Conservation (phyloP, 306 rosid species). For the Glycine tomentella region DNA sequence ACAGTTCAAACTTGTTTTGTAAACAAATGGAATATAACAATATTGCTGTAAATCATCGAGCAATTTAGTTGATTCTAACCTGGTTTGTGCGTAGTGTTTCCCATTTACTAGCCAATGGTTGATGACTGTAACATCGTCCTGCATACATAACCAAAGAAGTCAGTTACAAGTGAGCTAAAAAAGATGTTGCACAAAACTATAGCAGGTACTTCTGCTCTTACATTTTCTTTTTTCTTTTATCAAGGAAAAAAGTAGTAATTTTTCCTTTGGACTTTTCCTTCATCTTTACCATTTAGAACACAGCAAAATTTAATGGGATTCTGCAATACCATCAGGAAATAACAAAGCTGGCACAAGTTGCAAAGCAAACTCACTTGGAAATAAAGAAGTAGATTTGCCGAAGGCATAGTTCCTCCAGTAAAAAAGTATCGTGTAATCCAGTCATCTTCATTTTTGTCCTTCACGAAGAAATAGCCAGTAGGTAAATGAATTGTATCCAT, state of each 20-base stretch:
- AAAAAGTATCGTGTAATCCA: slow-evolving; percentile 93
- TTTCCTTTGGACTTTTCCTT: no score
- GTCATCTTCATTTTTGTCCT: slow-evolving; percentile 52
- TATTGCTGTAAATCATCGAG: slow-evolving; percentile 1
- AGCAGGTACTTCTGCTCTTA: not conserved
- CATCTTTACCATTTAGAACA: no score
- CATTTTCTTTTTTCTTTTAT: not conserved
- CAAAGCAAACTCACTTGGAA: slow-evolving; percentile 69
- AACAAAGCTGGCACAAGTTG: slow-evolving; percentile 24
- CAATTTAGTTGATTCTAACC: slow-evolving; percentile 51
- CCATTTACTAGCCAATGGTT: slow-evolving; percentile 93
- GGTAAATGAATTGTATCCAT: not conserved
- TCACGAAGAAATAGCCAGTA: slow-evolving; percentile 22
- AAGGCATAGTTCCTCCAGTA: slow-evolving; percentile 92
- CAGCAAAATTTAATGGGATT: no score
- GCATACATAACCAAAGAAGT: slow-evolving; percentile 28
- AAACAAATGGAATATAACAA: not conserved
- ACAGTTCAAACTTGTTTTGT: not conserved
- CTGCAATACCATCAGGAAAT: not conserved
- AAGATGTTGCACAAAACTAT: not conserved
- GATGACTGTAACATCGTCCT: slow-evolving; percentile 80
- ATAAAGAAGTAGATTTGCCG: slow-evolving; percentile 89
- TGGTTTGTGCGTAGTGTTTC: slow-evolving; percentile 86
- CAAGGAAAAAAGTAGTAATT: no score
- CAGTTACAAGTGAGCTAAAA: slow-evolving; percentile 3